Evolutionary conservation across 495 filamentous ascomycete genomes (phyloP).

Genomic region (Xylaria intraflava): DNA sequence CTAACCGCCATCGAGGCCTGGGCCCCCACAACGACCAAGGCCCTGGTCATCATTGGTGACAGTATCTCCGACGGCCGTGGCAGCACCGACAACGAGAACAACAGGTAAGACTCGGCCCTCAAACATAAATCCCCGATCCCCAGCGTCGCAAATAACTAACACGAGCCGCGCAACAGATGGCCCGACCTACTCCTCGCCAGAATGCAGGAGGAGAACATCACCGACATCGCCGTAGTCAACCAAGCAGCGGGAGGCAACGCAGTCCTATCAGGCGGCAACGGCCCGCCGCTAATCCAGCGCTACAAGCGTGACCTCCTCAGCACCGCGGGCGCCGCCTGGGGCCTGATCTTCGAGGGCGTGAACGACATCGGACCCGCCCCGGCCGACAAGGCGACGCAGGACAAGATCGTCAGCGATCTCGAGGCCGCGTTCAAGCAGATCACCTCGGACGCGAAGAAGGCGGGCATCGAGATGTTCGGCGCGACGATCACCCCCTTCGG

Average conservation of each 20-base stretch:
- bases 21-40: conserved; percentile 34
- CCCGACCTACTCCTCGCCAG: conserved; percentile 56
- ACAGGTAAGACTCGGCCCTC: conserved; percentile 52
- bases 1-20: conserved; percentile 55
- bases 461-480: conserved; percentile 52
- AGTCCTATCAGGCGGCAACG: conserved; percentile 55
- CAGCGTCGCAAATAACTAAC: neutral
- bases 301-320: conserved; percentile 59
- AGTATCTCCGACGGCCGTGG: conserved; percentile 69
- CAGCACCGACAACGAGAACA: conserved; percentile 57
- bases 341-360: conserved; percentile 66
- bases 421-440: conserved; percentile 55
- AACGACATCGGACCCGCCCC: conserved; percentile 58
- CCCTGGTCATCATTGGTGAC: conserved; percentile 61
- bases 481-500: conserved; percentile 67
- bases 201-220: conserved; percentile 44
- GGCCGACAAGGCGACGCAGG: conserved; percentile 41
- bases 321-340: conserved; percentile 51
- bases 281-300: conserved; percentile 54
- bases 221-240: conserved; percentile 54
- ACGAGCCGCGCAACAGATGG: conserved; percentile 40
- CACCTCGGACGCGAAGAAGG: conserved; percentile 47
- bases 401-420: conserved; percentile 43
- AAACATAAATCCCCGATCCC: too few species aligned
- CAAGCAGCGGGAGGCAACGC: conserved; percentile 71